Conservation (phyloP, 257 asterid genomes). For the Nicotiana knightiana region DNA sequence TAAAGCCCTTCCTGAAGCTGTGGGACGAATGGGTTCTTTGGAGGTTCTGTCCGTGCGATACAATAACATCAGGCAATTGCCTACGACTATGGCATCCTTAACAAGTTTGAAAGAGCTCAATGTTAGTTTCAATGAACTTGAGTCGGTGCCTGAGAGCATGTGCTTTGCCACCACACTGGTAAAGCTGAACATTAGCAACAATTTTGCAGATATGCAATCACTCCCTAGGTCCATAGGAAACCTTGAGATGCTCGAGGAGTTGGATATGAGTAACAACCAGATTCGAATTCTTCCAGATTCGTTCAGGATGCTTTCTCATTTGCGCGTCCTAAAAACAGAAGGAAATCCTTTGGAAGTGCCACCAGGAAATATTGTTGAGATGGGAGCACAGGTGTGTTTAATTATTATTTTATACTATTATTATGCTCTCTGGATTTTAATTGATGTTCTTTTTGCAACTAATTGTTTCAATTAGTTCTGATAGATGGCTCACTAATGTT, state of each 20-base stretch:
- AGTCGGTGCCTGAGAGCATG: slow-evolving; percentile 16
- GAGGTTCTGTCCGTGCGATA: slow-evolving; percentile 73
- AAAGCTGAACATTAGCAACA: slow-evolving; percentile 18
- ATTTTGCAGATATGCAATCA: slow-evolving; percentile 19
- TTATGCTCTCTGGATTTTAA: not conserved
- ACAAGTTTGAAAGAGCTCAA: slow-evolving; percentile 58
- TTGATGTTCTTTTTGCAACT: not conserved
- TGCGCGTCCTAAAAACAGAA: slow-evolving; percentile 55
- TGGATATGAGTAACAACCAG: slow-evolving; percentile 48
- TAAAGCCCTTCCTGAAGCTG: slow-evolving; percentile 92
- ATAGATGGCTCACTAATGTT: not conserved
- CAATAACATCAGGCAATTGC: slow-evolving; percentile 65
- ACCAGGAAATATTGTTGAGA: slow-evolving; percentile 43
- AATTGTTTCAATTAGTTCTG: not conserved
- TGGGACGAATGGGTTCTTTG: slow-evolving; percentile 58
- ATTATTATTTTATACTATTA: not conserved
- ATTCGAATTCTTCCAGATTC: slow-evolving; percentile 74
- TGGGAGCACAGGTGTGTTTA: slow-evolving; percentile 61
- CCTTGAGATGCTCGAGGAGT: slow-evolving; percentile 23
- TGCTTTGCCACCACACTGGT: slow-evolving; percentile 16
- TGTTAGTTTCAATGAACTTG: slow-evolving; percentile 29
- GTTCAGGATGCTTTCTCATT: slow-evolving; percentile 59
- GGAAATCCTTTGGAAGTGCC: slow-evolving; percentile 79
- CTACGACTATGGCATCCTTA: slow-evolving; percentile 81
- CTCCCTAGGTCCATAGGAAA: slow-evolving; percentile 24